Base-by-base conservation (phyloP, 1,139 yeast genomes). In the Kodamaea fungicola region DNA sequence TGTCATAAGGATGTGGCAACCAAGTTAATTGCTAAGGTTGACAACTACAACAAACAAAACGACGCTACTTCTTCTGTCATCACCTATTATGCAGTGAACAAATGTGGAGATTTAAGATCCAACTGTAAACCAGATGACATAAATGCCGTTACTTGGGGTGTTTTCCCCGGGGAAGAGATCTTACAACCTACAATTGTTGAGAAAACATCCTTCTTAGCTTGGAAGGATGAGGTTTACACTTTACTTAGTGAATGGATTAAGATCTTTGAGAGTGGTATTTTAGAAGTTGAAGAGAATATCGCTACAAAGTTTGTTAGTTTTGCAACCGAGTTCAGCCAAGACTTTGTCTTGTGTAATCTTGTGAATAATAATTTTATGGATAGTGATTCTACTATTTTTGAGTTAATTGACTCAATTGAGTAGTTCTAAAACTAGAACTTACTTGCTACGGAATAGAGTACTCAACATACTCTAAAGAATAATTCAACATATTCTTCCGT, bases 141-240 rank as follows among this genome's bases (percentile, higher is more conserved):
- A 48, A 89, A 88, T 55, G 97, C 97, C 7, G 97, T 89, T 37
- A 92, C 98, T 9, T 92, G 98, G 98, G 97, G 96, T 45, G 87
- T 86, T 30, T 88, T 86, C 74, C 96, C 96, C 12, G 95, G 95
- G 33, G 85, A 84, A 57, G 96, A 88, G 62, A 85, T 88, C 37
- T 72, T 86, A 49, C 96, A 88, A 61, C 95, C 96, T 38, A 88
- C 96, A 1, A 86, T 88, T 55, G 96, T 88, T n/a, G 96, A 88
- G 57, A 82, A 80, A 56, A 78, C 82, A 22, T 84, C 95, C 3
- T 88, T 88, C 63, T 67, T 87, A 51, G 96, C 97, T 7, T 92
- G 98, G 98, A 90, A 88, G 60, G 97, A 90, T 59, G 98, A 92
- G 62, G 94, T 92, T 27, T 92, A 76, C 71, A 72, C 88, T 47